These are phyloP conservation scores for Hypoxylon trugodes DNA, from an alignment of 495 filamentous ascomycete genomes.

Conservation along the genomic window DNA sequence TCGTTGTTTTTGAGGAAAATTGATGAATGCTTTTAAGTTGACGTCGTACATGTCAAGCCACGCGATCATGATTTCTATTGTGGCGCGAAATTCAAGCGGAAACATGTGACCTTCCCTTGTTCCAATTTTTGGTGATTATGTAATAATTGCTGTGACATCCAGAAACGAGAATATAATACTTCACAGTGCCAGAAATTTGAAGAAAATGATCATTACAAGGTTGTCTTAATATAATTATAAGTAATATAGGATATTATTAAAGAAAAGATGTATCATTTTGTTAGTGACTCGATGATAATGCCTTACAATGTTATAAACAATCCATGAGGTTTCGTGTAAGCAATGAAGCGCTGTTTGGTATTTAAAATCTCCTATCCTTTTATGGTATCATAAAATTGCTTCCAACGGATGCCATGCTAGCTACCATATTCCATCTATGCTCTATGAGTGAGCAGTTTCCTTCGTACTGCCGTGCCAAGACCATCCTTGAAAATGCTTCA, in stretches of 20 bases:
- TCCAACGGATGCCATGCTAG: slow-evolving; percentile 10
- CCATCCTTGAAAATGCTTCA: slow-evolving; percentile 30
- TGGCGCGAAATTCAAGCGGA: slow-evolving; percentile 50
- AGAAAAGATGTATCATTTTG: no score
- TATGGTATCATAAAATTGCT: slow-evolving; percentile 3
- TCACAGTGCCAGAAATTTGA: no score
- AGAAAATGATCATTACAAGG: no score
- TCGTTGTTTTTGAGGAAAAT: neutral
- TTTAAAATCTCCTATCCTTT: no score
- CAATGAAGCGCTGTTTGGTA: no score
- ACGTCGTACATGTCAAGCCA: slow-evolving; percentile 35
- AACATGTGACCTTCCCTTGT: slow-evolving; percentile 45
- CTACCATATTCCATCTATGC: neutral
- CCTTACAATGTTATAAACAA: no score
- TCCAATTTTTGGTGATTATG: neutral
- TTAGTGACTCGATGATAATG: no score
- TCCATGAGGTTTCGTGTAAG: no score
- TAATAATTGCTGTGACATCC: neutral
- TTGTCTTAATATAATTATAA: no score
- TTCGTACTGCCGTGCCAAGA: slow-evolving; percentile 3
- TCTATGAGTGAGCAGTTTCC: neutral
- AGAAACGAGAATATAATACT: neutral
- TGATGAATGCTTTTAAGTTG: slow-evolving; percentile 13
- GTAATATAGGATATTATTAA: no score
- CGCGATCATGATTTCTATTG: slow-evolving; percentile 16